phyloP scores from a whole-genome alignment of 345 rosid genomes.

The Hibiscus trionum region DNA sequence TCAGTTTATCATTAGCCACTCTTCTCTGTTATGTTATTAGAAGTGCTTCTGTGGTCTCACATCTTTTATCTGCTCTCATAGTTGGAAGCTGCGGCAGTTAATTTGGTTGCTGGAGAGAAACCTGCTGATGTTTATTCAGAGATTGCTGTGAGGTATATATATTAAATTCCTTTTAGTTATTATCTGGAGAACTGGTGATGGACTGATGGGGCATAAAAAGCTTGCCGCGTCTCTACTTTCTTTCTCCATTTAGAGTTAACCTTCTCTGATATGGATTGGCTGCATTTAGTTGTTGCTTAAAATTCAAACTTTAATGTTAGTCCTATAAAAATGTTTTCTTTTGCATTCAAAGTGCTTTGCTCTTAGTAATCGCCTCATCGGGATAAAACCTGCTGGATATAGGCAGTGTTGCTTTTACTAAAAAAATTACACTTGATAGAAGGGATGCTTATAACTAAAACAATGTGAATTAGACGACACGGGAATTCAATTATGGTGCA shows the following conservation, averaged over 20 bases:
- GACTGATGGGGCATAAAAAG: background rate
- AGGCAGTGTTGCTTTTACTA: too few species aligned
- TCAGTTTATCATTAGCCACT: background rate
- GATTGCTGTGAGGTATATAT: constrained; percentile 79
- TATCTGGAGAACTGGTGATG: background rate
- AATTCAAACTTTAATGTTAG: too few species aligned
- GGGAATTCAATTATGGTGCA: background rate
- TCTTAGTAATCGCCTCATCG: too few species aligned
- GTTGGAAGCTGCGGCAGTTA: constrained; percentile 97
- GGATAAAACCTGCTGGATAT: too few species aligned
- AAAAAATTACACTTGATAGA: background rate
- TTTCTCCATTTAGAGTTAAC: background rate
- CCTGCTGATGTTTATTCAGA: constrained; percentile 97
- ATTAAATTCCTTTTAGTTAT: background rate
- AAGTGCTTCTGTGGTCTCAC: constrained; percentile 4
- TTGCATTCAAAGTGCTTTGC: too few species aligned
- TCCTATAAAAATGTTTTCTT: too few species aligned
- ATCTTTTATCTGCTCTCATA: constrained; percentile 27
- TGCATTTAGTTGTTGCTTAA: background rate
- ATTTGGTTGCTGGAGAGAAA: constrained; percentile 69
- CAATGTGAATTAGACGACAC: background rate
- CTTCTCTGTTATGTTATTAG: constrained; percentile 5
- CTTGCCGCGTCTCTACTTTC: background rate
- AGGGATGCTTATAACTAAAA: background rate
- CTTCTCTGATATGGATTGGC: background rate